Evolutionary conservation across 768 basidiomycete genomes (phyloP).

Genomic region (Tulasnella calospora): DNA sequence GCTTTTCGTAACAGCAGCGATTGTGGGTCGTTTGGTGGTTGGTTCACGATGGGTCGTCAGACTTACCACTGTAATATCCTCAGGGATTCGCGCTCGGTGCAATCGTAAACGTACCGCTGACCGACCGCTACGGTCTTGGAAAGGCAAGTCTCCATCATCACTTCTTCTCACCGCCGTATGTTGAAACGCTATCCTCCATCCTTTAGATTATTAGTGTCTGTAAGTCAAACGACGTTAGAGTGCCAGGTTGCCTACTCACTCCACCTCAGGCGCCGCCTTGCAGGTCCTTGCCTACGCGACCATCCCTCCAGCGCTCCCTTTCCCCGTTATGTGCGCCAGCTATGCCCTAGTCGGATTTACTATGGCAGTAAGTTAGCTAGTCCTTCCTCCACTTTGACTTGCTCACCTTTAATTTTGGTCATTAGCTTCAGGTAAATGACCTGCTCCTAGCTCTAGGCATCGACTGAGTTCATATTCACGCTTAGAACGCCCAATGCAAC

Average conservation of each 20-base stretch:
- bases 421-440: slow-evolving; percentile 9
- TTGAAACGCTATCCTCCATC: neutral
- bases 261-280: neutral
- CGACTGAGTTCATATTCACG: neutral
- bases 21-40: neutral
- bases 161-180: neutral
- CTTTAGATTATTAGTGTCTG: neutral
- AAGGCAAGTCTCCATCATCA: neutral
- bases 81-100: slow-evolving; percentile 15
- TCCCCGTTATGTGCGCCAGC: slow-evolving; percentile 38
- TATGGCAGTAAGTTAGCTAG: slow-evolving; percentile 18
- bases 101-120: slow-evolving; percentile 10
- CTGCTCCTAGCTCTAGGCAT: no score
- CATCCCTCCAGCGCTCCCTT: slow-evolving; percentile 4
- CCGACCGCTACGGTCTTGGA: slow-evolving; percentile 18
- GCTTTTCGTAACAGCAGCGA: slow-evolving; percentile 16
- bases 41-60: neutral
- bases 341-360: slow-evolving; percentile 46
- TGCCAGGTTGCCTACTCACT: neutral
- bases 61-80: neutral
- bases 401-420: neutral
- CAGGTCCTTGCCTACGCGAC: slow-evolving; percentile 14
- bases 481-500: slow-evolving; percentile 48
- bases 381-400: neutral
- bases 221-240: neutral